A percentile compares a stretch with the other conserved stretches of the same genome.
These are phyloP conservation scores for Massarina eburnea DNA, from an alignment of 2,329 filamentous ascomycete species.

Conservation along the genomic window DNA sequence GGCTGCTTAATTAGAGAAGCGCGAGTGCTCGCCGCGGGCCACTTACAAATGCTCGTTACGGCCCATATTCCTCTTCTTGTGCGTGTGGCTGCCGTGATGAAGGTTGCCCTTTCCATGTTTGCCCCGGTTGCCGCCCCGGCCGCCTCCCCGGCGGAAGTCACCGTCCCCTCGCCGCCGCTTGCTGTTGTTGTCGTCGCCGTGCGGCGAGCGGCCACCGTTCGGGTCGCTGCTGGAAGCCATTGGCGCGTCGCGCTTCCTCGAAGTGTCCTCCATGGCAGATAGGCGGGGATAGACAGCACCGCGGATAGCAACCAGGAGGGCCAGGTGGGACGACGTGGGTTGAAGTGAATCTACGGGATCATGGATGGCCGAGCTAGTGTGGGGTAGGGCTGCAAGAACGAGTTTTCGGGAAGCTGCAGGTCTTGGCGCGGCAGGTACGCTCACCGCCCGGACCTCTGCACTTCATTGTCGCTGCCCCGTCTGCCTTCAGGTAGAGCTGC, in stretches of 20 bases:
- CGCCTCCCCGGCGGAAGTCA: slow-evolving; percentile 24
- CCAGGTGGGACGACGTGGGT: too few relatives aligned
- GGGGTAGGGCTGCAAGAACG: neutral
- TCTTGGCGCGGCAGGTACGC: slow-evolving; percentile 25
- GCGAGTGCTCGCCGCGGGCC: slow-evolving; percentile 8
- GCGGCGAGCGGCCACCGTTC: slow-evolving; percentile 17
- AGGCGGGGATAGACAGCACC: slow-evolving; percentile 24
- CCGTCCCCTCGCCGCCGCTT: slow-evolving; percentile 31
- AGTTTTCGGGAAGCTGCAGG: slow-evolving; percentile 19
- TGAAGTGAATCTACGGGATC: neutral
- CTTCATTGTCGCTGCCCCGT: neutral
- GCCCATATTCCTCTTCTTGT: slow-evolving; percentile 69
- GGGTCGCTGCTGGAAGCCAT: slow-evolving; percentile 26
- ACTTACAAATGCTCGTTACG: slow-evolving; percentile 65
- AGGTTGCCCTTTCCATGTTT: slow-evolving; percentile 28
- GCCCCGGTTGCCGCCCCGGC: slow-evolving; percentile 33
- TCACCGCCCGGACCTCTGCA: neutral
- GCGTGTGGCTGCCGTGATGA: slow-evolving; percentile 44
- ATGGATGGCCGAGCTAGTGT: neutral
- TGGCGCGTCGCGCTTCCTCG: slow-evolving; percentile 19
- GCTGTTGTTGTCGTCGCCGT: slow-evolving; percentile 29
- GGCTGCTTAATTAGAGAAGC: slow-evolving; percentile 47
- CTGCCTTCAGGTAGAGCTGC: neutral
- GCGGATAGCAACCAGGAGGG: too few relatives aligned
- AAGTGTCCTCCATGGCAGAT: slow-evolving; percentile 26